A percentile compares a stretch with the other conserved stretches of the same genome.
These are phyloP conservation scores for Acer negundo DNA, from an alignment of 345 rosid genomes.

Conservation along the genomic window DNA sequence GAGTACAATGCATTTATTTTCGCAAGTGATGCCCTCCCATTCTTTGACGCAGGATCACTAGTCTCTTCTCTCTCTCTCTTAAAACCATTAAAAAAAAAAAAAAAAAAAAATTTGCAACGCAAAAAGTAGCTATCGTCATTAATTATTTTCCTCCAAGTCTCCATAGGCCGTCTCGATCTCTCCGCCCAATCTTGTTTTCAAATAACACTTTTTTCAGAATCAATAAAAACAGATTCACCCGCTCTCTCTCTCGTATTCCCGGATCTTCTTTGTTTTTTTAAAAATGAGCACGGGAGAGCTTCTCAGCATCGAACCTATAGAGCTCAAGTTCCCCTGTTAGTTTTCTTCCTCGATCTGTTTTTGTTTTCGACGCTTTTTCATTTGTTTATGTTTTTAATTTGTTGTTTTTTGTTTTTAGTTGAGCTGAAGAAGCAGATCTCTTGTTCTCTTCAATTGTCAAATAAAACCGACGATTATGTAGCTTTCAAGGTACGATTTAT, in stretches of 20 bases:
- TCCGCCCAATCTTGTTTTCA: slow-evolving; percentile 9
- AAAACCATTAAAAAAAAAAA: background rate
- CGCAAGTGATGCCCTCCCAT: background rate
- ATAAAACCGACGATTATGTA: slow-evolving; percentile 63
- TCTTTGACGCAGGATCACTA: background rate
- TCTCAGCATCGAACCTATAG: slow-evolving; percentile 71
- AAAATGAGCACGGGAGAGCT: slow-evolving; percentile 74
- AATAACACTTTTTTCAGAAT: background rate
- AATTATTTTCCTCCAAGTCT: background rate
- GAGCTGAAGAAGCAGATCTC: slow-evolving; percentile 92
- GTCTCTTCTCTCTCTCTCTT: background rate
- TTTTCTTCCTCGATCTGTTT: slow-evolving; percentile 21
- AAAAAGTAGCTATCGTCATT: background rate
- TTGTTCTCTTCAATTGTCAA: slow-evolving; percentile 69
- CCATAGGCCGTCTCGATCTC: slow-evolving; percentile 10
- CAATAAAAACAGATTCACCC: no score
- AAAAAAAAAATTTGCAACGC: background rate
- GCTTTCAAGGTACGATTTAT: slow-evolving; percentile 67
- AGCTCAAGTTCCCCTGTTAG: slow-evolving; percentile 78
- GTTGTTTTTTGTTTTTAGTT: slow-evolving; percentile 39
- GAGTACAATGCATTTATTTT: slow-evolving; percentile 8
- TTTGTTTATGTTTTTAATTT: slow-evolving; percentile 2
- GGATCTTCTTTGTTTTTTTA: background rate
- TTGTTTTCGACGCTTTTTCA: slow-evolving; percentile 19
- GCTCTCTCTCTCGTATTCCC: background rate